phyloP scores from a whole-genome alignment of 805 yeast genomes.

The Yarrowia deformans region DNA sequence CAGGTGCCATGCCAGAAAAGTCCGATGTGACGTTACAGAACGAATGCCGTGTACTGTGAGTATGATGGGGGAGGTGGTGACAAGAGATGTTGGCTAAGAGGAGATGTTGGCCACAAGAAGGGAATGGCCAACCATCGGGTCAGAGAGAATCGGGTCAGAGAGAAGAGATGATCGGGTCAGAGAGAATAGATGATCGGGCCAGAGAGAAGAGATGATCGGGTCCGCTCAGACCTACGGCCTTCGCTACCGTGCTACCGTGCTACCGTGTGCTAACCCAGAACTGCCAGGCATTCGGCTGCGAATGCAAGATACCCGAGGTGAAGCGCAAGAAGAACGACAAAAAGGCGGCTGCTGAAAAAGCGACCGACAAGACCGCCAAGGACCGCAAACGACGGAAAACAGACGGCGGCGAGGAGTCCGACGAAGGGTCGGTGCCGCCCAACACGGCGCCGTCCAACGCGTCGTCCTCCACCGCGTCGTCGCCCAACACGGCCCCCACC shows the following conservation, averaged over 20 bases:
- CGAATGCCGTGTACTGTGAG: conserved; percentile 63
- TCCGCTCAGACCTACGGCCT: too few species aligned
- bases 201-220: too few species aligned
- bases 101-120: too few species aligned
- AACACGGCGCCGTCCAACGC: conserved; percentile 23
- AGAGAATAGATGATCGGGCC: too few species aligned
- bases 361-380: conserved; percentile 12
- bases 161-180: too few species aligned
- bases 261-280: conserved; percentile 38
- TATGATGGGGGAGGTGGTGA: conserved; percentile 5
- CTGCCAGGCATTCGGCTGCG: conserved; percentile 38
- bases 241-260: too few species aligned
- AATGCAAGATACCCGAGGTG: conserved; percentile 39
- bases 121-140: too few species aligned
- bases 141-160: too few species aligned
- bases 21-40: conserved; percentile 66
- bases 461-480: conserved; percentile 27
- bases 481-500: conserved; percentile 20
- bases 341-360: conserved; percentile 29
- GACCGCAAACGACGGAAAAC: conserved; percentile 27
- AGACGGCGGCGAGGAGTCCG: conserved; percentile 32
- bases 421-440: conserved; percentile 27
- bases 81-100: too few species aligned
- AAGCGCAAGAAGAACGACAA: conserved; percentile 34
- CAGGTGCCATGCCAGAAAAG: conserved; percentile 73